Evolutionary conservation across 345 rosid species (phyloP), one percentile per base, ranked within the genome.

Genomic region (Eucalyptus pauciflora): DNA sequence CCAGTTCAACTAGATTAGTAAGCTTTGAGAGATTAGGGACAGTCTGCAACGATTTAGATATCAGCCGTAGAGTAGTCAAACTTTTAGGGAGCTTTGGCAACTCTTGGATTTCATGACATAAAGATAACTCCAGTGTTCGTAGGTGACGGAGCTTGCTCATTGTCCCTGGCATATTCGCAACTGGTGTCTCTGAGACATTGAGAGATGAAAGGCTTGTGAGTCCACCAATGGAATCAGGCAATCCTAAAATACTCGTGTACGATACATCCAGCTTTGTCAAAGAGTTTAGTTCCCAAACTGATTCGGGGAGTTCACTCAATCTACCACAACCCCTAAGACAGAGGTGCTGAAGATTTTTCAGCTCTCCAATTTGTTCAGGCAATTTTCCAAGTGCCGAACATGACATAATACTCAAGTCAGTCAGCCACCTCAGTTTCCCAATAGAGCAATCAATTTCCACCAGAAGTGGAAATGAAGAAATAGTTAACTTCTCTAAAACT

Each of bases 401-500:
- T 11, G 1, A 13, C 4, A 13, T 14, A 13, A 62, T 3, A n/a
- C 3, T 13, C 71, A 62, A 62, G 33, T 62, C 4, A 13, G 71
- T 62, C 33, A 62, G 33, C 17, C 33, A 3, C 71, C 6, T 62
- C 9, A 29, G 9, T 13, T 62, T 11, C 33, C 71, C 71, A 62
- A 62, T 29, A 6, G 71, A 29, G 33, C 71, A 29, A 62, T 62
- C 71, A 29, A 62, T 62, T 29, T 13, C 71, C 67, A 2, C 12
- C n/a, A 60, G 7, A 62, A 6, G 7, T 4, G 4, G 0, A 16
- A 8, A 62, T 3, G 2, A 1, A 6, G 2, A 29, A 29, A 62
- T 13, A 13, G 71, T 62, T 33, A 62, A 13, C 71, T 62, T 62
- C 71, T 62, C 71, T 62, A 62, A 62, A 62, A 13, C 33, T 29